These are phyloP conservation scores for Aspergillus jensenii DNA, from an alignment of 2,329 filamentous ascomycete species.

Conservation along the genomic window DNA sequence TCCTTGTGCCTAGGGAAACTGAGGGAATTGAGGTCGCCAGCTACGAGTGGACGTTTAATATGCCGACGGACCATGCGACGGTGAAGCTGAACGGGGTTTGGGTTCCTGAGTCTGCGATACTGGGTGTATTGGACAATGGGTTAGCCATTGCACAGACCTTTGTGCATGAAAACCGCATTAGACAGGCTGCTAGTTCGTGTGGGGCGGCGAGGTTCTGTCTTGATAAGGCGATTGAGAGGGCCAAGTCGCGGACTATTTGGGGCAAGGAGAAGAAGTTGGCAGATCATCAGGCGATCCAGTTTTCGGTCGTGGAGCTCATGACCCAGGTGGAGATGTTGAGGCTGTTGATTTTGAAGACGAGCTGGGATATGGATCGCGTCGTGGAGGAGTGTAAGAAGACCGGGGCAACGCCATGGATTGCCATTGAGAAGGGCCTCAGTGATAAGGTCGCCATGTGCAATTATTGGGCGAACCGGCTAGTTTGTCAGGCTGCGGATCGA, in stretches of 20 bases:
- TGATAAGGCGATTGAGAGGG: conserved; percentile 57
- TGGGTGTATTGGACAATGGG: conserved; percentile 55
- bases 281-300: conserved; percentile 63
- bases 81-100: conserved; percentile 58
- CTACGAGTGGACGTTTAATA: conserved; percentile 66
- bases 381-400: conserved; percentile 31
- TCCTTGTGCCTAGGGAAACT: conserved; percentile 56
- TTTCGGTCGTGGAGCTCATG: conserved; percentile 61
- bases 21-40: conserved; percentile 56
- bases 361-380: conserved; percentile 58
- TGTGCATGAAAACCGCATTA: conserved; percentile 65
- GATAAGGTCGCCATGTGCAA: conserved; percentile 67
- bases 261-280: conserved; percentile 23
- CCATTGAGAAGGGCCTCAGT: conserved; percentile 59
- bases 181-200: conserved; percentile 58
- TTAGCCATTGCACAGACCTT: conserved; percentile 64
- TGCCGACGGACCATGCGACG: conserved; percentile 66
- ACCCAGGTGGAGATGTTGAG: conserved; percentile 64
- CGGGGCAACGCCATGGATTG: conserved; percentile 38
- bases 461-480: conserved; percentile 63
- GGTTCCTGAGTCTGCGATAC: conserved; percentile 53
- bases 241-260: conserved; percentile 47
- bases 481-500: conserved; percentile 60
- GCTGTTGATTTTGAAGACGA: conserved; percentile 61
- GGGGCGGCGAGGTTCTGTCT: conserved; percentile 59